Base-by-base conservation (phyloP, 2,329 filamentous ascomycete genomes). In the Pyricularia sp. region DNA sequence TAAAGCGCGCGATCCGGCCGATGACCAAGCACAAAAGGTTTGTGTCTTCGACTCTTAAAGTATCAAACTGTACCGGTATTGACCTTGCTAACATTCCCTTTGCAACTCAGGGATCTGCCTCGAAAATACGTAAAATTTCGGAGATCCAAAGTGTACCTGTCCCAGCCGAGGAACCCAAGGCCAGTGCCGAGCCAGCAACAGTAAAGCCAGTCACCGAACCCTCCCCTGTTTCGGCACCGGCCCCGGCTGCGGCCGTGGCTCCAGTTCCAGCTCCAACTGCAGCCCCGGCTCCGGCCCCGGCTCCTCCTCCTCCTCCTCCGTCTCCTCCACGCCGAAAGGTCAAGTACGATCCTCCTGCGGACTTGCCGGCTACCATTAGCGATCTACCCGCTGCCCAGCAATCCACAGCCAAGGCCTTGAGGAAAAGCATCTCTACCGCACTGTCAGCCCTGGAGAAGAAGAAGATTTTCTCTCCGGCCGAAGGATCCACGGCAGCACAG, bases 371-470 rank as follows among this genome's bases (percentile, higher is more conserved):
- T 3, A 82, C 80, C 55, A 83, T 88, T 31, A 68, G 78, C 9
- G 85, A 86, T 42, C 84, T 93, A 1, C 86, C 88, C 25, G 83
- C 87, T 14, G 76, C 82, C 50, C 90, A 94, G 71, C 89, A 88
- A 74, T 88, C 86, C 36, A 85, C 88, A 20, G 93, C 92, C 10
- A 88, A 87, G 72, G 87, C 88, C 26, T 79, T 98, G 33, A 84
- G 88, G 72, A 93, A 91, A 72, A 86, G 88, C 20, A 86, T 97
- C 61, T 79, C 83, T 61, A 84, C 88, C 68, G 84, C 90, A 69
- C 84, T 97, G 69, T 83, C 84, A n/a, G 78, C 83, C 50, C 87
- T 91, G 42, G 85, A 90, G 71, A 92, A 92, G 77, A 83, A 86
- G 69, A 86, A 87, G 20, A 82, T 86, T 11, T 89, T 90, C 73